A percentile compares a stretch with the other conserved stretches of the same genome.
These are phyloP conservation scores for Penicillium polonicum DNA, from an alignment of 2,329 filamentous ascomycete species.

Conservation along the genomic window DNA sequence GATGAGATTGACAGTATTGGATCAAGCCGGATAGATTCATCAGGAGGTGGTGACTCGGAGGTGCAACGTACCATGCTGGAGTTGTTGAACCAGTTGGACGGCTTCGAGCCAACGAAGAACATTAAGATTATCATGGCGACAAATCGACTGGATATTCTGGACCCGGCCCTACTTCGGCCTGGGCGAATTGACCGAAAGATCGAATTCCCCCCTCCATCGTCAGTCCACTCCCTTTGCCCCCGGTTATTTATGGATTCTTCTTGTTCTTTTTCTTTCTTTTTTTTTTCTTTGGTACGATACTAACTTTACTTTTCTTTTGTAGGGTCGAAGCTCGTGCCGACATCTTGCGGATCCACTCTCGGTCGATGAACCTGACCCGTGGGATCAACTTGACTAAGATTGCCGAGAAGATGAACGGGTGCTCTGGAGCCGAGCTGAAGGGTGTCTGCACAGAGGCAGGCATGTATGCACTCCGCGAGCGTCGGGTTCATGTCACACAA, in stretches of 20 bases:
- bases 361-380: conserved; percentile 97
- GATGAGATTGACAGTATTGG: conserved; percentile 99
- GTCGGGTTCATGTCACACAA: conserved; percentile 96
- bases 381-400: conserved; percentile 98
- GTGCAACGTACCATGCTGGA: conserved; percentile 99
- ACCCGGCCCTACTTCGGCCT: conserved; percentile 90
- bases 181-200: conserved; percentile 98
- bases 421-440: conserved; percentile 95
- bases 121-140: conserved; percentile 99
- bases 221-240: conserved; percentile 23
- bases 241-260: neutral
- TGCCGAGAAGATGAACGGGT: conserved; percentile 99
- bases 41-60: conserved; percentile 92
- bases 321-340: conserved; percentile 90
- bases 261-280: neutral
- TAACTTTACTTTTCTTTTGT: conserved; percentile 19
- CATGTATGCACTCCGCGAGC: conserved; percentile 95
- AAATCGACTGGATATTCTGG: conserved; percentile 94
- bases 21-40: conserved; percentile 93
- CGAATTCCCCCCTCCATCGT: conserved; percentile 93
- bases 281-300: conserved; percentile 8
- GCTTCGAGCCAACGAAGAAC: conserved; percentile 98
- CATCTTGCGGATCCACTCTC: conserved; percentile 94
- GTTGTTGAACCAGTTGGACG: conserved; percentile 95
- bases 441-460: conserved; percentile 98